Conservation (phyloP, 2,329 filamentous ascomycete genomes). For the Arthrobotrys megalospora region DNA sequence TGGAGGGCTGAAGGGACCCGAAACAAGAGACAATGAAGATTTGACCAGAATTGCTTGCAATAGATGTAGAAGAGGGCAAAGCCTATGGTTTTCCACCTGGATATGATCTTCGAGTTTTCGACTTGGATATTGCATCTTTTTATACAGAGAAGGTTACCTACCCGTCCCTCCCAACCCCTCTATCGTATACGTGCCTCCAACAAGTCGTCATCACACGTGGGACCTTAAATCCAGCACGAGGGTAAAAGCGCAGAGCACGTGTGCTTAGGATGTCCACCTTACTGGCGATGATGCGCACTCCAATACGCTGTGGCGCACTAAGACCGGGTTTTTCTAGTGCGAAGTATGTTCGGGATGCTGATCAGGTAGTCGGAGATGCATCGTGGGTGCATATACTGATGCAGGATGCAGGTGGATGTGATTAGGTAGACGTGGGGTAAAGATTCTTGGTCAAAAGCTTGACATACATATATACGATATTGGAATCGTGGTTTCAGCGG, state of each 20-base stretch:
- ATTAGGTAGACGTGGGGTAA: conserved; percentile 47
- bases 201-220: conserved; percentile 11
- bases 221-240: neutral
- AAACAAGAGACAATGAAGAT: neutral
- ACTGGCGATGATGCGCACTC: conserved; percentile 13
- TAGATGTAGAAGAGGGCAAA: neutral
- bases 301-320: neutral
- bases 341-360: too few species aligned
- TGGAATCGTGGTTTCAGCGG: neutral
- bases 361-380: neutral
- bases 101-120: conserved; percentile 1
- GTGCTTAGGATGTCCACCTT: conserved; percentile 1
- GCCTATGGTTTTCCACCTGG: neutral
- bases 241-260: conserved; percentile 2
- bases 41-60: neutral
- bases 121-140: neutral
- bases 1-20: neutral
- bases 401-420: conserved; percentile 19
- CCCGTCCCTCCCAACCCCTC: neutral
- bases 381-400: neutral
- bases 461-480: neutral
- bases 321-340: too few species aligned
- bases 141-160: neutral
- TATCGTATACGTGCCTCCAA: neutral
- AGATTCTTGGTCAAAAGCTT: conserved; percentile 24